Evolutionary conservation across 2,329 filamentous ascomycete species (phyloP).

Genomic region (Penicillium hesseltinei): DNA sequence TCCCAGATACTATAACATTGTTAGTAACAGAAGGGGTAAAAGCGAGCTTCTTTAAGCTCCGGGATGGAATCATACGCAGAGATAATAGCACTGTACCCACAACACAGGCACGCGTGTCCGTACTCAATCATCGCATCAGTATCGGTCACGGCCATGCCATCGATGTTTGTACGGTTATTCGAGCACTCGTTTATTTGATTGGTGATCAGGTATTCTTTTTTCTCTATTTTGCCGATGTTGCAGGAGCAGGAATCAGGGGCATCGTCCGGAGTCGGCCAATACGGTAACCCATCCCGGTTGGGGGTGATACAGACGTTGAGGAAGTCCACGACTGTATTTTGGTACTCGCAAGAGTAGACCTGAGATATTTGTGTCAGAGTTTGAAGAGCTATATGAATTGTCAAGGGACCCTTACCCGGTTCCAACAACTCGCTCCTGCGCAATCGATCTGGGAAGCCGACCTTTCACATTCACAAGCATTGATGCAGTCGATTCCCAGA

Average conservation of each 20-base stretch:
- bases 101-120: slow-evolving; percentile 14
- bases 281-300: slow-evolving; percentile 13
- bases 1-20: slow-evolving; percentile 10
- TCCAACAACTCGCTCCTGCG: slow-evolving; percentile 14
- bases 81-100: slow-evolving; percentile 15
- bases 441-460: slow-evolving; percentile 12
- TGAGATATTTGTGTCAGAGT: not conserved
- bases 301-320: slow-evolving; percentile 3
- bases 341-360: slow-evolving; percentile 15
- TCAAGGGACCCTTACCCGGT: not conserved
- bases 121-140: slow-evolving; percentile 6
- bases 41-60: not conserved
- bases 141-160: not conserved
- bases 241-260: slow-evolving; percentile 20
- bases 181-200: slow-evolving; percentile 2
- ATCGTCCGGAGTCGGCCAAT: slow-evolving; percentile 18
- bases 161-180: slow-evolving; percentile 12
- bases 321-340: slow-evolving; percentile 6
- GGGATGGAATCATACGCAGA: slow-evolving; percentile 8
- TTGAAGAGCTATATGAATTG: no score
- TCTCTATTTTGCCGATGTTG: slow-evolving; percentile 12
- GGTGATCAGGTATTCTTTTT: slow-evolving; percentile 2
- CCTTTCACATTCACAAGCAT: slow-evolving; percentile 15
- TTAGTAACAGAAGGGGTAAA: not conserved
- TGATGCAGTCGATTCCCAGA: slow-evolving; percentile 16